Evolutionary conservation across 306 rosid genomes (phyloP), one percentile per base, ranked within the genome.

Genomic region (Medicago arabica): DNA sequence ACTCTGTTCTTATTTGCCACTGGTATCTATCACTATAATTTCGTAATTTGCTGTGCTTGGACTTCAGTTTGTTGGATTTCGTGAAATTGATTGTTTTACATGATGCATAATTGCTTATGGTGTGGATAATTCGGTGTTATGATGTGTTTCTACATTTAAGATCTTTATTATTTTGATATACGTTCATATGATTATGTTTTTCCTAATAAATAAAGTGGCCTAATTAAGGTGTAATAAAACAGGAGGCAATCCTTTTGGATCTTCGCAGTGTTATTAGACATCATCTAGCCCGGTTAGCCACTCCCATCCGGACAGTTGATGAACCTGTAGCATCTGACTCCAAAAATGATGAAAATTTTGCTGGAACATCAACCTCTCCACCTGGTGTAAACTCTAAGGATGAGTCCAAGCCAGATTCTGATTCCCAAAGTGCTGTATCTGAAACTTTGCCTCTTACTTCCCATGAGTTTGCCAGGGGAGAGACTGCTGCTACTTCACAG

Each of bases 171-270:
- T 23, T 31, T 46, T 51, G 15, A 5, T 46, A 31, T 50, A 14
- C 53, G 28, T 15, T 43, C 54, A 16, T 25, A 38, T 31, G 58
- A 14, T 55, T 69, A 23, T 77, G 64, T 81, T 54, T 65, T 47
- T 59, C 9, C 9, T 51, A 16, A 73, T 58, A 55, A 64, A 51
- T 55, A 21, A 21, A 75, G 23, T 55, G 69, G 18, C 67, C 71
- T 74, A 62, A 19, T 43, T 60, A 44, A 36, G 23, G 36, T 82
- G 82, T 50, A 73, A 81, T 73, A 62, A 78, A 79, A 88, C 89
- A 96, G 99, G 99, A 96, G 86, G 97, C 96, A 43, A 87, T 90
- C 71, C 90, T 95, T 80, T 69, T 88, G 90, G 99, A 96, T 88
- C 98, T 96, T 81, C 93, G 92, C 69, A 86, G 92, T 86, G 99